phyloP scores from a whole-genome alignment of 2,329 filamentous ascomycete species.

The Colletotrichum nymphaeae region DNA sequence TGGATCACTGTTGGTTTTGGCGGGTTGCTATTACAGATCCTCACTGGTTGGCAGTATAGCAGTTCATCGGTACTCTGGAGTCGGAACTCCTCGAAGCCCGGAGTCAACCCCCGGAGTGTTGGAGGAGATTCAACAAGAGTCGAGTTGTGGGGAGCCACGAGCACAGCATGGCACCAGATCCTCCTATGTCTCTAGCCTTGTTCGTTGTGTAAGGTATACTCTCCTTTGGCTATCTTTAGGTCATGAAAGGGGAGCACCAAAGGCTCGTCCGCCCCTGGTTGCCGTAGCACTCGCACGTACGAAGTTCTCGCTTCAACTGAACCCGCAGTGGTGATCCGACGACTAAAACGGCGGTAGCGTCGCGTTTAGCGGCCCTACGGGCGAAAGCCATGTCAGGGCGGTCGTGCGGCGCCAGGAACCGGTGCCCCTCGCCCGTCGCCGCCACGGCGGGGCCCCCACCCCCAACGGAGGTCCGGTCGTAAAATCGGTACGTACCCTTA shows the following conservation, averaged over 20 bases:
- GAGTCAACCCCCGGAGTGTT: constrained; percentile 19
- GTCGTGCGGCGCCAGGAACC: constrained; percentile 32
- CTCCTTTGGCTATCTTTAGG: background rate
- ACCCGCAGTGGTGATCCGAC: background rate
- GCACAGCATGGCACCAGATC: background rate
- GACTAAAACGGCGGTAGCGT: constrained; percentile 14
- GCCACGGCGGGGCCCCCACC: constrained; percentile 6
- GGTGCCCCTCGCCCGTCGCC: constrained; percentile 8
- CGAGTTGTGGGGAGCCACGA: background rate
- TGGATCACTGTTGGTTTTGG: constrained; percentile 12
- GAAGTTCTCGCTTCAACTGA: background rate
- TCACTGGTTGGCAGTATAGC: background rate
- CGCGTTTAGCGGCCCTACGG: constrained; percentile 14
- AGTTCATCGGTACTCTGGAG: background rate
- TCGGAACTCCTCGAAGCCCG: background rate
- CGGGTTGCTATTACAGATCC: background rate
- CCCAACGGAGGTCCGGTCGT: constrained; percentile 34
- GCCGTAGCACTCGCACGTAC: constrained; percentile 11
- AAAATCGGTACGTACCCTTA: background rate
- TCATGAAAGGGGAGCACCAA: background rate
- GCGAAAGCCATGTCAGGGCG: constrained; percentile 22
- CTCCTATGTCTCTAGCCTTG: background rate
- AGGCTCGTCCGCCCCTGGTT: background rate
- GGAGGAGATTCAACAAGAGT: background rate
- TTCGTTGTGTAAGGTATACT: background rate